Conservation (phyloP, 805 yeast genomes). For the Sungouiozyma ichnusensis region DNA sequence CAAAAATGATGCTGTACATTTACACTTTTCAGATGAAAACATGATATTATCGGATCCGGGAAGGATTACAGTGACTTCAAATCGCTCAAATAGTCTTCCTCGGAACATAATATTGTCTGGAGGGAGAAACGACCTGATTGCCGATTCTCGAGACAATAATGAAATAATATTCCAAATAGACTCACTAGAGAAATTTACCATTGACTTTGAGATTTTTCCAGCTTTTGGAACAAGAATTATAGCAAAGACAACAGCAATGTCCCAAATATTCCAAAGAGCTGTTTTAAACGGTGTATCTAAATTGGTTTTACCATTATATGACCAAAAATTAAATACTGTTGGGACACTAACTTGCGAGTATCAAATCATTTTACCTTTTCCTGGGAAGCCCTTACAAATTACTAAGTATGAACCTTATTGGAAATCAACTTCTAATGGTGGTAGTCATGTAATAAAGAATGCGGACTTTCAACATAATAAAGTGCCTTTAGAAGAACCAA, state of each 20-base stretch:
- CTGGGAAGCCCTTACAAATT: conserved; percentile 74
- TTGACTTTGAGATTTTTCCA: conserved; percentile 87
- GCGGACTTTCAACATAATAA: background rate
- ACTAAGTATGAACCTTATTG: conserved; percentile 83
- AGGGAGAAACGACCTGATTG: conserved; percentile 19
- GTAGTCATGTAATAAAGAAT: conserved; percentile 6
- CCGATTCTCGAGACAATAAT: conserved; percentile 28
- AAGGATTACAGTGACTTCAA: conserved; percentile 71
- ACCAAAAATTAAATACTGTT: conserved; percentile 65
- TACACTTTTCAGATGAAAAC: conserved; percentile 35
- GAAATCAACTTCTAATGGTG: conserved; percentile 70
- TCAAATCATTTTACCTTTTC: conserved; percentile 81
- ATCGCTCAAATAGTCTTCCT: conserved; percentile 73
- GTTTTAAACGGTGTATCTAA: conserved; percentile 31
- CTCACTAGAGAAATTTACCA: conserved; percentile 57
- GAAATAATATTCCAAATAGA: conserved; percentile 74
- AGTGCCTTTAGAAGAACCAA: background rate
- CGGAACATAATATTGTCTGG: conserved; percentile 75
- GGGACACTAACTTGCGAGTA: conserved; percentile 72
- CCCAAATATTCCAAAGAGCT: conserved; percentile 36
- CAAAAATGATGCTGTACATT: conserved; percentile 34
- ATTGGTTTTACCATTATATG: conserved; percentile 62
- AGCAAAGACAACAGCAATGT: conserved; percentile 75
- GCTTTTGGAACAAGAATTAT: conserved; percentile 88
- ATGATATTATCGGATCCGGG: conserved; percentile 49